A percentile compares a stretch with the other conserved stretches of the same genome.
Conservation (phyloP, 2,329 filamentous ascomycete species). For the Huntiella moniliformis region DNA sequence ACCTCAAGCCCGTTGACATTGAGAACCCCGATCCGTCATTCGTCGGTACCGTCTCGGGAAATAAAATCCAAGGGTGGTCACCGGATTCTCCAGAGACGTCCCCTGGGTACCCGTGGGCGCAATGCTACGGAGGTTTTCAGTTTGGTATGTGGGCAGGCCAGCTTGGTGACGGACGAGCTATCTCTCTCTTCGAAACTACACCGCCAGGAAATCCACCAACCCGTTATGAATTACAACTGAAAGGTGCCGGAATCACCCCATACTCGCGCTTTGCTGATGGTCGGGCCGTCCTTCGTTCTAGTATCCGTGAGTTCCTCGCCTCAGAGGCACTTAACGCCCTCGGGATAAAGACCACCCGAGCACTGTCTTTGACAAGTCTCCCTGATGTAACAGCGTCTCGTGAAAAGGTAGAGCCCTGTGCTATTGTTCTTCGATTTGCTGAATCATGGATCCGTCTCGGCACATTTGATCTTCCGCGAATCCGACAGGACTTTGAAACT, state of each 20-base stretch:
- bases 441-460: conserved; percentile 82
- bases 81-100: conserved; percentile 26
- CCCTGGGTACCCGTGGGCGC: conserved; percentile 79
- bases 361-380: conserved; percentile 61
- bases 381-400: conserved; percentile 55
- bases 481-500: conserved; percentile 57
- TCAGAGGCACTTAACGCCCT: conserved; percentile 78
- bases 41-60: conserved; percentile 59
- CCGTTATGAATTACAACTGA: conserved; percentile 81
- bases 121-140: conserved; percentile 80
- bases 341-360: conserved; percentile 68
- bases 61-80: conserved; percentile 63
- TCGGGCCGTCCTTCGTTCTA: conserved; percentile 78
- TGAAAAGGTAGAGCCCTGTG: conserved; percentile 72
- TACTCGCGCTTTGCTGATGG: conserved; percentile 95
- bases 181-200: conserved; percentile 79
- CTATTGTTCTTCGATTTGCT: conserved; percentile 82
- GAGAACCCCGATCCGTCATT: conserved; percentile 48
- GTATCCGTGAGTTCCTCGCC: conserved; percentile 85
- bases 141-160: conserved; percentile 89
- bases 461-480: conserved; percentile 84
- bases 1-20: conserved; percentile 49
- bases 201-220: conserved; percentile 38
- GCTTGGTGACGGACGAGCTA: conserved; percentile 82
- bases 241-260: conserved; percentile 81